Percentiles rank a stretch among this genome's conserved stretches.
These are phyloP conservation scores for Periconia macrospinosa DNA, from an alignment of 2,329 filamentous ascomycete genomes.

Conservation along the genomic window DNA sequence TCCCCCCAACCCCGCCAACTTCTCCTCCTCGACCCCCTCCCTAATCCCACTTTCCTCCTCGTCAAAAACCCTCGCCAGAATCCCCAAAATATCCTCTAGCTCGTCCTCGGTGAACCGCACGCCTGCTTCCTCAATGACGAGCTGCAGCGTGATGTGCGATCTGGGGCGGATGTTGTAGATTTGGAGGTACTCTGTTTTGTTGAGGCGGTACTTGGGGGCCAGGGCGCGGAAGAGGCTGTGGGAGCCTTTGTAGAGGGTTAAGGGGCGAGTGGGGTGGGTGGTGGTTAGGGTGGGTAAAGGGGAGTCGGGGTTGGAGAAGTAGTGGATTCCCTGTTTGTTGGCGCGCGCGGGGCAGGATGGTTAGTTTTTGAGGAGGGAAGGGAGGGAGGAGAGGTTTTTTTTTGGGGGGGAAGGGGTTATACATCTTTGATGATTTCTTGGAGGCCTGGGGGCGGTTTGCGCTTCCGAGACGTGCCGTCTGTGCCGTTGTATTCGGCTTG, in stretches of 20 bases:
- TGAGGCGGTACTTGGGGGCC: constrained; percentile 32
- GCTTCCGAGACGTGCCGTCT: constrained; percentile 28
- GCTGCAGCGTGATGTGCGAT: constrained; percentile 33
- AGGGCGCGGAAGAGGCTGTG: constrained; percentile 35
- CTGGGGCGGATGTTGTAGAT: constrained; percentile 39
- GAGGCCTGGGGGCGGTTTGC: constrained; percentile 55
- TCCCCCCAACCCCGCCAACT: constrained; percentile 31
- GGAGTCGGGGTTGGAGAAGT: constrained; percentile 42
- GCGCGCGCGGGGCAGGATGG: too few species aligned
- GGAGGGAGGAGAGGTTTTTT: not conserved
- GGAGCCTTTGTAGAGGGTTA: constrained; percentile 38
- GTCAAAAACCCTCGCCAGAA: constrained; percentile 30
- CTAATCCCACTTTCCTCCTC: constrained; percentile 34
- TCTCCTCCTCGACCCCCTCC: constrained; percentile 25
- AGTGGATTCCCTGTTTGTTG: constrained; percentile 25
- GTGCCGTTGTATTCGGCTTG: constrained; percentile 34
- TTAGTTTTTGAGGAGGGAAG: not conserved
- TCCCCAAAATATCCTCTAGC: constrained; percentile 30
- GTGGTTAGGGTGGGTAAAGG: constrained; percentile 15
- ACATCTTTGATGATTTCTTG: constrained; percentile 67
- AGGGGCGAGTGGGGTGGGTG: constrained; percentile 26
- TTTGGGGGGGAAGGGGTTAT: too few species aligned
- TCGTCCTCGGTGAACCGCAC: constrained; percentile 34
- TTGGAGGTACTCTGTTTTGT: constrained; percentile 44
- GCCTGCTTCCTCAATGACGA: constrained; percentile 41